phyloP scores from a whole-genome alignment of 768 basidiomycete genomes.

The Lactarius hatsudake region DNA sequence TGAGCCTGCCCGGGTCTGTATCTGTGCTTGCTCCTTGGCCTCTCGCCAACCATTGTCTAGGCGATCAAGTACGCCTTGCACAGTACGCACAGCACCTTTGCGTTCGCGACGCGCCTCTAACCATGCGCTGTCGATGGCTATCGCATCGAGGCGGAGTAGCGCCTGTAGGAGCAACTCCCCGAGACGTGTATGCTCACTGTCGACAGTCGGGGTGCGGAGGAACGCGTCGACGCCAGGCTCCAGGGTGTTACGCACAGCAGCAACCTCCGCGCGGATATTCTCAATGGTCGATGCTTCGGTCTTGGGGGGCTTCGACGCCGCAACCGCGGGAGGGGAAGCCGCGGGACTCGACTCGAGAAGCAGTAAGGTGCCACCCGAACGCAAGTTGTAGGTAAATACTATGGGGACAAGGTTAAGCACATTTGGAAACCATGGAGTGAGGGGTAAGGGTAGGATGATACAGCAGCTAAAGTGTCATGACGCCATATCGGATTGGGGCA shows the following conservation, averaged over 20 bases:
- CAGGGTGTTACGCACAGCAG: conserved; percentile 51
- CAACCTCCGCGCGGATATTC: conserved; percentile 53
- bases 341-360: conserved; percentile 46
- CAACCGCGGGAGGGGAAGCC: conserved; percentile 30
- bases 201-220: conserved; percentile 28
- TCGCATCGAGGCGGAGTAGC: conserved; percentile 82
- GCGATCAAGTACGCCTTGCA: conserved; percentile 78
- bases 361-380: conserved; percentile 63
- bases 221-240: conserved; percentile 58
- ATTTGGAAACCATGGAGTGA: conserved; percentile 23
- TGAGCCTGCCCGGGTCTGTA: not conserved
- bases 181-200: conserved; percentile 52
- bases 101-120: conserved; percentile 72
- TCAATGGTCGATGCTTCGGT: conserved; percentile 54
- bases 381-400: conserved; percentile 78
- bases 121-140: conserved; percentile 74
- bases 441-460: conserved; percentile 13
- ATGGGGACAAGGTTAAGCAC: conserved; percentile 24
- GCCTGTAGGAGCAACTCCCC: conserved; percentile 83
- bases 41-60: conserved; percentile 68
- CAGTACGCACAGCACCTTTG: conserved; percentile 82
- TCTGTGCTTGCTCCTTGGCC: conserved; percentile 20
- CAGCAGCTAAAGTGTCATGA: conserved; percentile 6
- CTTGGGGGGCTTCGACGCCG: conserved; percentile 32
- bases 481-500: conserved; percentile 18